Conservation (phyloP, 2,329 filamentous ascomycete genomes). For the Clarireedia homoeocarpa region DNA sequence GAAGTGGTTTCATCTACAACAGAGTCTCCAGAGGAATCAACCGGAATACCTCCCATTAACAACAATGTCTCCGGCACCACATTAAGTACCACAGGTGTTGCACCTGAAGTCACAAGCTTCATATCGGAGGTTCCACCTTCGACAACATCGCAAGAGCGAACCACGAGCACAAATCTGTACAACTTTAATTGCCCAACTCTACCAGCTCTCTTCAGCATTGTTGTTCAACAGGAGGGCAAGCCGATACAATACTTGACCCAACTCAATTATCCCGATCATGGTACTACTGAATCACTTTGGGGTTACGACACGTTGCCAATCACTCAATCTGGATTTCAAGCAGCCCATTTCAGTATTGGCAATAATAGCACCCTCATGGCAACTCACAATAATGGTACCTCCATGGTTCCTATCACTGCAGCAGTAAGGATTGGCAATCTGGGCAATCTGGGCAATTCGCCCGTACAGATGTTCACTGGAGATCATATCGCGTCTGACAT, state of each 20-base stretch:
- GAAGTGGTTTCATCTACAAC: not conserved
- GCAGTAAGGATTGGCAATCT: conserved; percentile 9
- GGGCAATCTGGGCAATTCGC: conserved; percentile 11
- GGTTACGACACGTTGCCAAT: conserved; percentile 12
- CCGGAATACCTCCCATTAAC: not conserved
- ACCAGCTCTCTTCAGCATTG: conserved; percentile 7
- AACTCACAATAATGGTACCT: not conserved
- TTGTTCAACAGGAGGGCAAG: conserved; percentile 11
- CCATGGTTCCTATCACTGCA: not conserved
- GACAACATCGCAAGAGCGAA: not conserved
- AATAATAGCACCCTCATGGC: not conserved
- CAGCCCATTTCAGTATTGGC: conserved; percentile 8
- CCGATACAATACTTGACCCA: conserved; percentile 11
- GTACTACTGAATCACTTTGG: conserved; percentile 1
- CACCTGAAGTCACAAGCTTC: not conserved
- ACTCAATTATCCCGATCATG: conserved; percentile 6
- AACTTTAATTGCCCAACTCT: conserved; percentile 2
- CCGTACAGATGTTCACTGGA: conserved; percentile 12
- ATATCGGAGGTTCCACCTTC: not conserved
- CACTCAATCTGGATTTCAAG: not conserved
- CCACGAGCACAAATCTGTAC: conserved; percentile 1
- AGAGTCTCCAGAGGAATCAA: not conserved
- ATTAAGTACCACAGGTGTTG: not conserved
- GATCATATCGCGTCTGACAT: conserved; percentile 10
- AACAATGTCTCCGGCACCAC: not conserved